Base-by-base conservation (phyloP, 257 asterid genomes). In the Ehretia macrophylla region DNA sequence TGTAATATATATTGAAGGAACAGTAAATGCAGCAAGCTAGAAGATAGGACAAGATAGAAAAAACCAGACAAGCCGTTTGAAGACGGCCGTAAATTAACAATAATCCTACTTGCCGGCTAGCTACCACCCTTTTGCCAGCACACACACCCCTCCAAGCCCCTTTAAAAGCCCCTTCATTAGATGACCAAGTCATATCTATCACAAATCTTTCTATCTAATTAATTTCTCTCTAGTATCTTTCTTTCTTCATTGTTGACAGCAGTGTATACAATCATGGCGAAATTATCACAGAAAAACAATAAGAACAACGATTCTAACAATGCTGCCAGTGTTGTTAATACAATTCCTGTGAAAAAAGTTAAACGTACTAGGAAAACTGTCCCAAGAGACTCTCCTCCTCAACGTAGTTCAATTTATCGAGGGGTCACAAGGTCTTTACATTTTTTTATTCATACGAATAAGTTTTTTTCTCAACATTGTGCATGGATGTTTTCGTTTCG, bases 341-440 rank as follows among this genome's bases (percentile, higher is more conserved):
- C 10, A 32, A 67, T 62, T 65, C 71, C 81, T 3, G 81, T 63
- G 22, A 52, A 51, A 59, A 85, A 79, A 68, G 78, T 64, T 17
- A 88, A 81, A 63, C 82, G 95, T 17, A 85, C 95, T 10, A 70
- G 96, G 80, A 88, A 85, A 71, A 83, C 96, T 49, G 80, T 88
- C 65, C 96, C 95, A 0, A 57, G 96, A 60, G 96, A 88, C 77
- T 77, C 96, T 20, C 95, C 96, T 17, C 92, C 92, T 60, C 79
- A 88, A 58, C 89, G 96, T 8, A 88, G 95, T 59, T 85, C 95
- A 0, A 77, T 88, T 54, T 85, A 77, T 71, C 90, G 96, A 10
- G 96, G 96, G 0, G 96, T 87, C 19, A 87, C 96, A 0, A 84
- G 96, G 96, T 87, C 18, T 19, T 14, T 16, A 14, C 32, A 40